Conservation (phyloP, 2,329 filamentous ascomycete genomes). For the Teratosphaeria epicoccoides region DNA sequence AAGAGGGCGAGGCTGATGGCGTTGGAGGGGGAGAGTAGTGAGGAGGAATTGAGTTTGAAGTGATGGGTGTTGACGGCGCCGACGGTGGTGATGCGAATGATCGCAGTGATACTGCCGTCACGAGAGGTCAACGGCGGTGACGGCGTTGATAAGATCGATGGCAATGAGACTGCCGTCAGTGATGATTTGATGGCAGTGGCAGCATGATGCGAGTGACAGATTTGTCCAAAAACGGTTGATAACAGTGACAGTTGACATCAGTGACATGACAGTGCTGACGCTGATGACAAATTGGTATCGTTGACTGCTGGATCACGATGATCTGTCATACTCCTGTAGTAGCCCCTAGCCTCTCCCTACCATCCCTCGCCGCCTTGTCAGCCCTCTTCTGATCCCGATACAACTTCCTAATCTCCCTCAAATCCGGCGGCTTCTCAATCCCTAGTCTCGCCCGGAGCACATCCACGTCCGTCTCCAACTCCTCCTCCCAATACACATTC, state of each 20-base stretch:
- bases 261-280: too few relatives aligned
- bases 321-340: slow-evolving; percentile 4
- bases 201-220: not conserved
- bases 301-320: not conserved
- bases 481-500: slow-evolving; percentile 97
- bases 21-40: not conserved
- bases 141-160: not conserved
- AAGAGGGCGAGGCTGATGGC: not conserved
- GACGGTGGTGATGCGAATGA: not conserved
- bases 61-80: not conserved
- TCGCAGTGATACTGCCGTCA: not conserved
- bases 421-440: slow-evolving; percentile 79
- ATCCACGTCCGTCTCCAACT: slow-evolving; percentile 71
- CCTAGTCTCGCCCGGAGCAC: slow-evolving; percentile 64
- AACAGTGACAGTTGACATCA: not conserved
- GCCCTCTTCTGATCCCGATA: slow-evolving; percentile 59
- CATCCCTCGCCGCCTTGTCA: slow-evolving; percentile 41
- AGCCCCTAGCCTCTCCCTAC: slow-evolving; percentile 2
- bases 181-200: not conserved
- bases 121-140: not conserved
- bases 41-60: not conserved
- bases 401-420: slow-evolving; percentile 63
- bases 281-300: not conserved
- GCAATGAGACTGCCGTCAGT: not conserved
- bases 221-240: not conserved